Percentiles rank a stretch among this genome's conserved stretches.
phyloP scores from a whole-genome alignment of 768 basidiomycete genomes.

The Suillus subaureus region DNA sequence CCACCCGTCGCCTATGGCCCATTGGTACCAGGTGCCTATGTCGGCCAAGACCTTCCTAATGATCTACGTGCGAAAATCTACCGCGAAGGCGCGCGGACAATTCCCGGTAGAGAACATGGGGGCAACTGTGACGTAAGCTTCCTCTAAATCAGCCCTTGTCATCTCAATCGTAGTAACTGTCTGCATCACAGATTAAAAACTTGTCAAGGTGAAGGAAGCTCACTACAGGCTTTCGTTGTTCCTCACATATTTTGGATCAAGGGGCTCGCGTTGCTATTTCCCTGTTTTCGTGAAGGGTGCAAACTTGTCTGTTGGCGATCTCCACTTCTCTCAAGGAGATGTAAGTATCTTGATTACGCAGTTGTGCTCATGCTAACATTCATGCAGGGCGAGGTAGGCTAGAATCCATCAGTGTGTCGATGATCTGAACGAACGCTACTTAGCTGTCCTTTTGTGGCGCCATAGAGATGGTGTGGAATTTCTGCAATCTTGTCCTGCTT shows the following conservation, averaged over 20 bases:
- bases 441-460: conserved; percentile 77
- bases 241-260: conserved; percentile 17
- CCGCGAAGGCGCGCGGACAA: conserved; percentile 69
- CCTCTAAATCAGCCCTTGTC: background rate
- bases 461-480: conserved; percentile 64
- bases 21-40: conserved; percentile 58
- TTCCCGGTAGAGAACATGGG: conserved; percentile 80
- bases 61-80: conserved; percentile 55
- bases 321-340: conserved; percentile 83
- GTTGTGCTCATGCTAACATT: conserved; percentile 7
- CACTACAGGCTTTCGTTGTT: background rate
- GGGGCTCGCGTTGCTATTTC: conserved; percentile 73
- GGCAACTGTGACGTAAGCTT: conserved; percentile 69
- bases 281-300: conserved; percentile 79
- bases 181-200: conserved; percentile 64
- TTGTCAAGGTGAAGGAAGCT: conserved; percentile 49
- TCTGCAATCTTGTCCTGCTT: background rate
- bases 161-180: background rate
- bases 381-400: conserved; percentile 55
- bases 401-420: background rate
- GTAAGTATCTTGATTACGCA: conserved; percentile 30
- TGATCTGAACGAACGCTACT: background rate
- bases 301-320: conserved; percentile 75
- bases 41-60: conserved; percentile 62
- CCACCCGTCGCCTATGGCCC: conserved; percentile 73